Evolutionary conservation across 2,329 filamentous ascomycete species (phyloP).

Genomic region (Aureobasidium zeae): DNA sequence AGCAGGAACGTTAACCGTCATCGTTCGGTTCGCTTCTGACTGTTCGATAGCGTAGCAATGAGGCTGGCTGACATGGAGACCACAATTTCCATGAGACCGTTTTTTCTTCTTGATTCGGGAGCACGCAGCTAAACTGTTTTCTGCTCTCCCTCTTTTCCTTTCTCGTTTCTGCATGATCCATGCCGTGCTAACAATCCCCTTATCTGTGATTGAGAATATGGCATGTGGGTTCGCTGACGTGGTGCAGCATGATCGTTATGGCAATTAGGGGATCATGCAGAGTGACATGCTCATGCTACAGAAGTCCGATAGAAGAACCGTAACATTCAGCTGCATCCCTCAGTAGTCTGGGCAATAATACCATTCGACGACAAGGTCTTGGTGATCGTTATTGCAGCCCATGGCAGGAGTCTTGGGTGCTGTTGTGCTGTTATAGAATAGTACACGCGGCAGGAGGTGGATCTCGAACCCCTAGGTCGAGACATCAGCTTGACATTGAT

Average conservation of each 20-base stretch:
- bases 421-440: no score
- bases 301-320: constrained; percentile 2
- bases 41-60: constrained; percentile 7
- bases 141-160: background rate
- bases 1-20: constrained; percentile 1
- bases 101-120: constrained; percentile 2
- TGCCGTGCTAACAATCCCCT: constrained; percentile 9
- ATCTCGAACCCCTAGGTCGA: constrained; percentile 4
- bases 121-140: constrained; percentile 10
- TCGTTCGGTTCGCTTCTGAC: constrained; percentile 9
- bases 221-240: no score
- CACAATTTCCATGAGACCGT: constrained; percentile 14
- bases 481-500: constrained; percentile 8
- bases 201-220: no score
- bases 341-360: no score
- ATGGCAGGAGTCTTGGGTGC: no score
- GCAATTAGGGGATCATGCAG: no score
- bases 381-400: no score
- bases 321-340: no score
- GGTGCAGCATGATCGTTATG: no score
- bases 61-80: constrained; percentile 12
- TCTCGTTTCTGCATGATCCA: background rate
- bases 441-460: constrained; percentile 13
- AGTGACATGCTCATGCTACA: no score
- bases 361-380: no score